Evolutionary conservation across 768 basidiomycete species (phyloP), one percentile per base, ranked within the genome.

Genomic region (Phlebiopsis flavidoalba): DNA sequence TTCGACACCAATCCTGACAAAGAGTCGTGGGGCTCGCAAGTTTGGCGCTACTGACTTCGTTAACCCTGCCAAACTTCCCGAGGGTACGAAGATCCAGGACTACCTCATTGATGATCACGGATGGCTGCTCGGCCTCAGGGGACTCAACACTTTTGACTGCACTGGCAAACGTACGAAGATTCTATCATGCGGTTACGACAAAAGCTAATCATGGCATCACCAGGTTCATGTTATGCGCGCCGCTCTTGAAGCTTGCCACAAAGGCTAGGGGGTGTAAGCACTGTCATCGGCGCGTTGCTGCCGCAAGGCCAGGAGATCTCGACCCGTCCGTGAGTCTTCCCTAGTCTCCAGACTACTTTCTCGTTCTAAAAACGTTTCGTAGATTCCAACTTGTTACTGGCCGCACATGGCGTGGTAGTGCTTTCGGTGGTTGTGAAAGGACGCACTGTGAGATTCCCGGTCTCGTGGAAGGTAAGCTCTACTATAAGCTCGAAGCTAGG

Each of bases 371-470:
- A 14, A 36, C 40, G 8, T 11, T 36, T 46, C 40, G 46, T 59
- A 71, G 69, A 35, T 79, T 76, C 73, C 80, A 89, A 76, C 78
- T 83, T 57, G 88, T 66, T 31, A 94, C 94, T 61, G 94, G 93
- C 52, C 86, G 95, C 54, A 89, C 86, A 50, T 98, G 97, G 97
- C 88, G 93, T 69, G 97, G 97, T 48, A 79, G 84, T 37, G 97
- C 97, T 2, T 99, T 98, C 69, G 97, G 97, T 59, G 97, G 97
- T n/a, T 56, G 95, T 99, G 65, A 98, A 98, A 78, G 97, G 96
- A 37, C 85, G 97, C 60, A 94, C 95, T 17, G n/a, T n/a, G 96
- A 98, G 75, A 79, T 98, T 46, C 95, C 95, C 48, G 92, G 91
- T 22, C 85, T 98, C 36, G 95, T 98, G 8, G 87, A 95, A 73